phyloP scores from a whole-genome alignment of 441 rosid genomes.

The Euphorbia schlechtendalii region DNA sequence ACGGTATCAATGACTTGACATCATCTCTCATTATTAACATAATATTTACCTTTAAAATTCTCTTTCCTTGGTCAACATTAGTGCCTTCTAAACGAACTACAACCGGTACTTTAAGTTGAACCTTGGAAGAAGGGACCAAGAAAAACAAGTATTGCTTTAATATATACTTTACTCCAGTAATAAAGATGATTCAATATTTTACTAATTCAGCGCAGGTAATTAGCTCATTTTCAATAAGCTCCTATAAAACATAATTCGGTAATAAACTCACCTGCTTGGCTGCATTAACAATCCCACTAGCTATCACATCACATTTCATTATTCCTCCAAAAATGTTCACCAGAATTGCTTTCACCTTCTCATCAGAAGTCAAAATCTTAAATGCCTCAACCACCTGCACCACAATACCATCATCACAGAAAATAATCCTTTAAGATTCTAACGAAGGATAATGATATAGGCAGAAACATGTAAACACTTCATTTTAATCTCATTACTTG shows the following conservation, averaged over 20 bases:
- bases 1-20: background rate
- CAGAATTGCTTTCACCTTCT: slow-evolving; percentile 91
- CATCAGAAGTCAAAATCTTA: slow-evolving; percentile 93
- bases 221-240: background rate
- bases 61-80: slow-evolving; percentile 95
- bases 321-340: slow-evolving; percentile 98
- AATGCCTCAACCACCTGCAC: slow-evolving; percentile 94
- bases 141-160: slow-evolving; percentile 1
- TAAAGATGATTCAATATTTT: too few species aligned
- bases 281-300: slow-evolving; percentile 96
- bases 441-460: background rate
- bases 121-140: slow-evolving; percentile 31
- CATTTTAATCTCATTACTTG: slow-evolving; percentile 46
- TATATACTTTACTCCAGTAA: background rate
- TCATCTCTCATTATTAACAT: slow-evolving; percentile 6
- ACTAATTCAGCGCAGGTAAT: too few species aligned
- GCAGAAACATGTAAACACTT: slow-evolving; percentile 11
- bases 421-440: background rate
- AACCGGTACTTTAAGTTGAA: slow-evolving; percentile 87
- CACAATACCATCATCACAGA: background rate
- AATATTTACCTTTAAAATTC: slow-evolving; percentile 65
- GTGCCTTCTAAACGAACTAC: slow-evolving; percentile 98
- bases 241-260: too few species aligned
- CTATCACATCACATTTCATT: slow-evolving; percentile 97
- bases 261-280: slow-evolving; percentile 70